phyloP scores from a whole-genome alignment of 441 rosid genomes.

The Jatropha multifida region DNA sequence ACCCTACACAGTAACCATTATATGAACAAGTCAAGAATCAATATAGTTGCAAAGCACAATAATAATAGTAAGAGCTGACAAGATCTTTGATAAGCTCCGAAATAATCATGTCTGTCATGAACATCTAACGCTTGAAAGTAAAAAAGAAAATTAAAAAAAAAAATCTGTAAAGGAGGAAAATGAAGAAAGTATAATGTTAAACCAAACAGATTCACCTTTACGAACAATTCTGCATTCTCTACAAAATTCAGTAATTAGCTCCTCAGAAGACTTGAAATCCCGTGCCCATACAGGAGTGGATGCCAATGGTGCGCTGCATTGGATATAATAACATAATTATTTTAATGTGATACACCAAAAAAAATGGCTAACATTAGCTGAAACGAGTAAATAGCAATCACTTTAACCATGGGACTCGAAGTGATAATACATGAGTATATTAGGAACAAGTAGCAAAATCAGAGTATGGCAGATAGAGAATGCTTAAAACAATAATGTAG shows the following conservation, averaged over 20 bases:
- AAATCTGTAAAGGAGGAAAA: background rate
- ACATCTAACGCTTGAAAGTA: slow-evolving; percentile 1
- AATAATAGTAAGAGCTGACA: slow-evolving; percentile 14
- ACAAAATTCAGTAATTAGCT: slow-evolving; percentile 85
- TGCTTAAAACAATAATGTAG: background rate
- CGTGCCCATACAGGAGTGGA: slow-evolving; percentile 97
- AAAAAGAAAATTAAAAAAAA: background rate
- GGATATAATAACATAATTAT: slow-evolving; percentile 20
- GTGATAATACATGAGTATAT: background rate
- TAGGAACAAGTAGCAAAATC: background rate
- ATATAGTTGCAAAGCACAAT: slow-evolving; percentile 14
- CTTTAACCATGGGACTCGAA: background rate
- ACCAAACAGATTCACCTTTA: slow-evolving; percentile 57
- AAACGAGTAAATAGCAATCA: background rate
- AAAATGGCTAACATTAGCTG: background rate
- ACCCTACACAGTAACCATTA: slow-evolving; percentile 50
- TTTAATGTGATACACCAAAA: background rate
- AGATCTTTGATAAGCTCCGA: slow-evolving; percentile 13
- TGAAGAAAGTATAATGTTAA: slow-evolving; percentile 17
- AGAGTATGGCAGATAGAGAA: background rate
- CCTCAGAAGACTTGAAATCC: slow-evolving; percentile 83
- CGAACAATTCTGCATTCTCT: slow-evolving; percentile 99
- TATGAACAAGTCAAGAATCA: slow-evolving; percentile 14
- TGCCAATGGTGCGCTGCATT: slow-evolving; percentile 77
- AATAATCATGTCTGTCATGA: background rate